phyloP scores from a whole-genome alignment of 805 yeast genomes.

The Torulaspora delbrueckii region DNA sequence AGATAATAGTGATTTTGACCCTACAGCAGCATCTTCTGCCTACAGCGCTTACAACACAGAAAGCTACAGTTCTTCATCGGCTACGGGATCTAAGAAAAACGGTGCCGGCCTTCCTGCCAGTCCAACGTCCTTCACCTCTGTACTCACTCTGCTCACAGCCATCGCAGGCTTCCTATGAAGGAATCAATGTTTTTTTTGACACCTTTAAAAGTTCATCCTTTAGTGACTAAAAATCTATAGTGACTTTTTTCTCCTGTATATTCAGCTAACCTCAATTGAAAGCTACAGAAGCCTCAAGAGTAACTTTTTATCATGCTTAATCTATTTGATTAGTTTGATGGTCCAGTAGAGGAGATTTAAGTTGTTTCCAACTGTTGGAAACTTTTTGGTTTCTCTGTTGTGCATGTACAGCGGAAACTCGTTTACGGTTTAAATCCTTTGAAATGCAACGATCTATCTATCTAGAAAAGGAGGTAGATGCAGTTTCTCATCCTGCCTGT shows the following conservation, averaged over 20 bases:
- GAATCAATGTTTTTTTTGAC: background rate
- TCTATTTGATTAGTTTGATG: too few species aligned
- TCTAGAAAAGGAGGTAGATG: background rate
- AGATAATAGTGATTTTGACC: constrained; percentile 15
- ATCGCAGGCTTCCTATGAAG: constrained; percentile 3
- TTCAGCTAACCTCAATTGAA: background rate
- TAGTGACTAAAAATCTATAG: background rate
- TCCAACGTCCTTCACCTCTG: constrained; percentile 2
- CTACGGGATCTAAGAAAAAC: background rate
- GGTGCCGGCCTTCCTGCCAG: background rate
- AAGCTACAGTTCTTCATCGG: background rate
- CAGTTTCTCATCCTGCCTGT: background rate
- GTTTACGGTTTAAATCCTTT: background rate
- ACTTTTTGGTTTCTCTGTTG: background rate
- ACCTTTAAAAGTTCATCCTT: background rate
- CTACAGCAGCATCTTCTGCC: constrained; percentile 3
- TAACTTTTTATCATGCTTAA: background rate
- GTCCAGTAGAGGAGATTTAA: background rate
- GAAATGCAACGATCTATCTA: background rate
- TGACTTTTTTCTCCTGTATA: background rate
- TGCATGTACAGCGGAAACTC: background rate
- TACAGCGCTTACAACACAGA: background rate
- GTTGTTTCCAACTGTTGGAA: background rate
- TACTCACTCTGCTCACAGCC: constrained; percentile 2
- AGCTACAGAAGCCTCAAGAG: background rate